These are phyloP conservation scores for Drosera spatulata DNA, from an alignment of 179 eudicot genomes.

Conservation along the genomic window DNA sequence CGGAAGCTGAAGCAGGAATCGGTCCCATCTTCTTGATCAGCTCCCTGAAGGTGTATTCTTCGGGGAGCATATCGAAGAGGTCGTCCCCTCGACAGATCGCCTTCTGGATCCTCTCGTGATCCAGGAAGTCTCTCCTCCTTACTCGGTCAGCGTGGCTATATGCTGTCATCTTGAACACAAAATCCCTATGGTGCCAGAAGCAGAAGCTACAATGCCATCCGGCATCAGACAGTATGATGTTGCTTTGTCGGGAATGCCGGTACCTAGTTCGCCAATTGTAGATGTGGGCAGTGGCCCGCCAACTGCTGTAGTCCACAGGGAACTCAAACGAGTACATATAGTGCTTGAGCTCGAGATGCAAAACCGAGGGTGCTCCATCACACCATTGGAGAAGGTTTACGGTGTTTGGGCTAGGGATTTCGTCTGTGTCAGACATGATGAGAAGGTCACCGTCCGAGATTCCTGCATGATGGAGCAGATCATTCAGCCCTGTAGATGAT, in stretches of 20 bases:
- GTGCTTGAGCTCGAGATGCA: constrained; percentile 67
- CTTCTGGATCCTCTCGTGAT: constrained; percentile 46
- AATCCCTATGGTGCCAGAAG: constrained; percentile 32
- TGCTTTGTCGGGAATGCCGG: constrained; percentile 49
- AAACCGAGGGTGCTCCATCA: constrained; percentile 44
- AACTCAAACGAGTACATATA: constrained; percentile 89
- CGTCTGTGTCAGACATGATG: constrained; percentile 76
- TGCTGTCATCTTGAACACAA: constrained; percentile 80
- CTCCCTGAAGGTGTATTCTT: constrained; percentile 66
- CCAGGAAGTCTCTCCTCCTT: constrained; percentile 38
- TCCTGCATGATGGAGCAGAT: constrained; percentile 42
- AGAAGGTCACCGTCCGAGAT: constrained; percentile 54
- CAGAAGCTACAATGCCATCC: constrained; percentile 43
- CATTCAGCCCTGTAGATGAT: constrained; percentile 38
- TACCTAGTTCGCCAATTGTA: constrained; percentile 37
- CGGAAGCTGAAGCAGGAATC: constrained; percentile 67
- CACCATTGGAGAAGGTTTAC: constrained; percentile 74
- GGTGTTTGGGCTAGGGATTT: constrained; percentile 77
- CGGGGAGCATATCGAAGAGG: constrained; percentile 86
- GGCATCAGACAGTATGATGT: constrained; percentile 59
- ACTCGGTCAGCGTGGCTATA: constrained; percentile 92
- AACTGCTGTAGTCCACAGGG: constrained; percentile 75
- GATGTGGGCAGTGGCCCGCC: constrained; percentile 65
- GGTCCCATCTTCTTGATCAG: constrained; percentile 81
- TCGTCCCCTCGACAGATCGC: constrained; percentile 60